Base-by-base conservation (phyloP, 331 rosid species). In the Cydonia oblonga region DNA sequence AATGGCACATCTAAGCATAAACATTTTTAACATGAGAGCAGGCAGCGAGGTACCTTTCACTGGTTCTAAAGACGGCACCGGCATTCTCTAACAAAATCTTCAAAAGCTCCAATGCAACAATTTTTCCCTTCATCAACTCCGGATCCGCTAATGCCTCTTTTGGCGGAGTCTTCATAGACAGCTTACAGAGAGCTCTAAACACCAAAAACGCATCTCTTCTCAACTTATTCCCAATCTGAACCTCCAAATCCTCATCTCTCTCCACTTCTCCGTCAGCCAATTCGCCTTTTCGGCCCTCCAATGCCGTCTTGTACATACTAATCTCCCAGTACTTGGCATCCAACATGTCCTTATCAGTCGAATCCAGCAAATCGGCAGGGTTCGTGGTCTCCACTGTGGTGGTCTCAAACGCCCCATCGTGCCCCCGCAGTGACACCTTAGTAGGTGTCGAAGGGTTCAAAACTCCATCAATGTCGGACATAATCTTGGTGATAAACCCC, bases 261-360 rank as follows among this genome's bases (percentile, higher is more conserved):
- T 95, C 98, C 9, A 71, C 62, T 57, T 95, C 99, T 62, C 97
- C 99, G 46, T 91, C 99, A 40, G 83, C 96, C 79, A 95, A 80
- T 75, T 95, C 99, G 13, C 90, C 97, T 40, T 95, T 95, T 82
- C 99, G 75, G 13, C 96, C 99, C 80, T 95, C 99, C 87, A 95
- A 80, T 0, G 99, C 99, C 26, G 96, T 88, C 85, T 95, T 95
- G 42, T 95, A 95, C 99, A 95, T 95, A 61, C 99, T 95, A 70
- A 95, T 95, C 80, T 95, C 99, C 99, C 99, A 95, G 72, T 95
- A 95, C 81, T 95, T 95, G 0, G 99, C 99, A 79, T 95, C 99
- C 87, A 95, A 80, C 99, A 95, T 95, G 76, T 95, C 99, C 83
- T 95, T 95, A 72, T 95, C 99, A 6, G 96, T 95, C 3, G 99